These are phyloP conservation scores for Sporothrix brasiliensis DNA, from an alignment of 2,329 filamentous ascomycete genomes.

Conservation along the genomic window DNA sequence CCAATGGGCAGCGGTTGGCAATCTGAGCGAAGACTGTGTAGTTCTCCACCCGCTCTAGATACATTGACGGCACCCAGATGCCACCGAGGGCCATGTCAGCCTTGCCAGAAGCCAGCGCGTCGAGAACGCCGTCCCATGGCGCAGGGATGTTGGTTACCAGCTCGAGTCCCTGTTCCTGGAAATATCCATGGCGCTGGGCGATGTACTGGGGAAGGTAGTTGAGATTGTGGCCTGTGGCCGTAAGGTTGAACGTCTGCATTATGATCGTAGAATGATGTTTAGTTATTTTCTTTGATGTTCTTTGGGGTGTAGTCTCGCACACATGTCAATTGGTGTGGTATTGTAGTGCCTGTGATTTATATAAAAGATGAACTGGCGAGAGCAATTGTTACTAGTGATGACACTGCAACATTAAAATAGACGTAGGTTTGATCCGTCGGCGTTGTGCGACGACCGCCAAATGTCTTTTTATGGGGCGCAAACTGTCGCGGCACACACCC, in stretches of 20 bases:
- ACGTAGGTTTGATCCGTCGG: neutral
- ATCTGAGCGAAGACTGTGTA: conserved; percentile 34
- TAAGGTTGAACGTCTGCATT: conserved; percentile 35
- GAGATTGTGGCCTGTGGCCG: conserved; percentile 40
- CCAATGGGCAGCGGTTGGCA: conserved; percentile 31
- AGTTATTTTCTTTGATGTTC: neutral
- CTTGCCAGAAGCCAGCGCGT: conserved; percentile 36
- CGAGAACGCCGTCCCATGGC: conserved; percentile 40
- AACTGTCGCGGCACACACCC: neutral
- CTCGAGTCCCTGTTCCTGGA: conserved; percentile 41
- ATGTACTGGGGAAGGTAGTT: conserved; percentile 43
- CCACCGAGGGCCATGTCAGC: conserved; percentile 35
- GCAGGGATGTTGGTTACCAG: conserved; percentile 39
- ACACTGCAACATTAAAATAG: too few species aligned
- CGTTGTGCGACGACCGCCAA: neutral
- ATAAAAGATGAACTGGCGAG: too few species aligned
- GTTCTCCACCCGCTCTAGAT: conserved; percentile 27
- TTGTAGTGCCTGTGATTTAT: too few species aligned
- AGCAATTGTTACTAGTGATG: too few species aligned
- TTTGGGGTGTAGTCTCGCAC: neutral
- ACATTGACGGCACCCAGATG: conserved; percentile 35
- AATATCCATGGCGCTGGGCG: conserved; percentile 41
- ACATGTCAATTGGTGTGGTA: too few species aligned
- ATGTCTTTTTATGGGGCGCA: neutral
- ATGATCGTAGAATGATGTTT: neutral